Evolutionary conservation across 306 rosid species (phyloP), one percentile per base, ranked within the genome.

Genomic region (Begonia peltatifolia): DNA sequence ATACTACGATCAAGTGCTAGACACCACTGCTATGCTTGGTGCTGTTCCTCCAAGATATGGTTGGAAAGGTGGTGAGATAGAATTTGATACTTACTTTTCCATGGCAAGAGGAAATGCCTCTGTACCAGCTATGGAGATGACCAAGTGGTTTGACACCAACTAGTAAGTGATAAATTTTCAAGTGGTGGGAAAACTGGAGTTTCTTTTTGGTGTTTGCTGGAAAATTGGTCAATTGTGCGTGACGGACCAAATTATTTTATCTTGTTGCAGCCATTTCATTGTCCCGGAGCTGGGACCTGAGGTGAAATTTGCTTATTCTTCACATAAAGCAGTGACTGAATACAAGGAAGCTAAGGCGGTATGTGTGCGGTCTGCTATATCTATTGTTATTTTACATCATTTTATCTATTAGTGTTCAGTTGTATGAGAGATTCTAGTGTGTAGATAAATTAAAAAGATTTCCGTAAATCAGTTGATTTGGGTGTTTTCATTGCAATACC

Each of bases 61-160:
- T 54, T 86, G 93, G 93, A 65, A 70, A 8, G 73, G 79, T 6
- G 73, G 83, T 15, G 85, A 86, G 78, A 78, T 86, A 53, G 84
- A 79, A n/a, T 82, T 77, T 5, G 88, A 86, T 25, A 60, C 78
- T 25, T 82, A 78, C 73, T 82, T 82, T 72, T 82, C 95, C 71
- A 86, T 82, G 93, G 95, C 88, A 20, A 78, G 95, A 57, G 95
- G 95, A 53, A 79, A 82, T 71, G 82, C 82, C 13, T 22, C 76
- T 35, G 75, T 79, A 47, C 93, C 88, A 13, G 85, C 95, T 50
- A 86, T 86, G 87, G 93, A 82, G 75, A 86, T 82, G 93, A 82
- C 93, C 70, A 82, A 86, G 78, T 86, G 93, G 93, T 79, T 86
- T 54, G 93, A 82, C 73, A 86, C 95, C 64, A 86, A 86, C 73